Conservation (phyloP, 176 grass and related monocot species). For the Eleusine indica region DNA sequence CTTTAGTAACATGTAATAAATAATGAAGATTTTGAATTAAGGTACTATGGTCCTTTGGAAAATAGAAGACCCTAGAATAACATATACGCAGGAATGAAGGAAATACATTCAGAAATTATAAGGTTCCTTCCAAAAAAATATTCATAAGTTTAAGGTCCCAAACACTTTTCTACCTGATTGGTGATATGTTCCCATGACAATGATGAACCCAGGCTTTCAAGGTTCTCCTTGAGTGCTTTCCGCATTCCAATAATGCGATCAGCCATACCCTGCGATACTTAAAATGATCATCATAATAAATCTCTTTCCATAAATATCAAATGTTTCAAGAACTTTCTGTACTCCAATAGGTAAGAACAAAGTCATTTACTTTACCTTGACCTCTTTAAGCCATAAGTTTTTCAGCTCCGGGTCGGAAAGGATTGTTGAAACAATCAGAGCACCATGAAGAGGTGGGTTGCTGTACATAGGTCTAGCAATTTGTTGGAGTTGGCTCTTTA, state of each 20-base stretch:
- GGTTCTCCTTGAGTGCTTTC: conserved; percentile 73
- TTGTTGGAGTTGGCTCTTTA: conserved; percentile 97
- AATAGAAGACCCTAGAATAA: neutral
- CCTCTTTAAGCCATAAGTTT: conserved; percentile 83
- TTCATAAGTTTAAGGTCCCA: neutral
- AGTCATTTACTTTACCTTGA: conserved; percentile 66
- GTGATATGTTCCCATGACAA: conserved; percentile 93
- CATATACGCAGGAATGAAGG: too few relatives aligned
- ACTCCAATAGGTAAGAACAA: neutral
- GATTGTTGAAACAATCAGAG: conserved; percentile 87
- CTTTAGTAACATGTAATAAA: too few relatives aligned
- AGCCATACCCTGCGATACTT: conserved; percentile 75
- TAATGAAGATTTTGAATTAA: too few relatives aligned
- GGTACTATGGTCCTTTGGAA: too few relatives aligned
- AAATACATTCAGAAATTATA: neutral
- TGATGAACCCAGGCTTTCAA: conserved; percentile 75
- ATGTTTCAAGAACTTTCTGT: neutral
- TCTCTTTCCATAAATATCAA: neutral
- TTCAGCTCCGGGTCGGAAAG: conserved; percentile 89
- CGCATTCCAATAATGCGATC: conserved; percentile 95
- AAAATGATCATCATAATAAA: neutral
- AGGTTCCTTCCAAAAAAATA: too few relatives aligned
- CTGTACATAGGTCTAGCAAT: conserved; percentile 98
- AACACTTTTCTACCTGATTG: conserved; percentile 67
- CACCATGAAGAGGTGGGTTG: conserved; percentile 92